Conservation (phyloP, 208 protist genomes). For the Trypanosoma platydactyli region DNA sequence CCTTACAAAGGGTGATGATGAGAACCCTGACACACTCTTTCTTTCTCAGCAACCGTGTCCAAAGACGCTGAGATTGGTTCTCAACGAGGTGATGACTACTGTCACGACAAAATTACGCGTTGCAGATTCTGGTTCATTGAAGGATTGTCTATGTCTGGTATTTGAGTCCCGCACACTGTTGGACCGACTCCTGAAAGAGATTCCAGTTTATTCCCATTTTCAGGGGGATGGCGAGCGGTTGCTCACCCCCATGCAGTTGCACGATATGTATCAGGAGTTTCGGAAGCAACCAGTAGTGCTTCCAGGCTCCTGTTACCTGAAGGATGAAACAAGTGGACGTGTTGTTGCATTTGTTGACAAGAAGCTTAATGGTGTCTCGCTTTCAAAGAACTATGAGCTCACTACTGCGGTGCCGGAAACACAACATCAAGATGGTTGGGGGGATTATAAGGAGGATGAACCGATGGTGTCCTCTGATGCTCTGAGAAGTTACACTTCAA, state of each 20-base stretch:
- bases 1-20: not conserved
- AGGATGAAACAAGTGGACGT: slow-evolving; percentile 50
- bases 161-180: slow-evolving; percentile 84
- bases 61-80: slow-evolving; percentile 72
- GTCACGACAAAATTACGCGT: slow-evolving; percentile 67
- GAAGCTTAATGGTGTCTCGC: slow-evolving; percentile 8
- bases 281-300: slow-evolving; percentile 63
- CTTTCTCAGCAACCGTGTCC: slow-evolving; percentile 79
- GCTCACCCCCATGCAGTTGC: slow-evolving; percentile 32
- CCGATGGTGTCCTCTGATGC: too few species aligned
- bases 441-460: not conserved
- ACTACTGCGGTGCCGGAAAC: not conserved
- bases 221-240: slow-evolving; percentile 34
- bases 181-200: slow-evolving; percentile 83
- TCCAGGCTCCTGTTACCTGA: slow-evolving; percentile 51
- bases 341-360: slow-evolving; percentile 39
- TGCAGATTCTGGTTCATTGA: slow-evolving; percentile 68
- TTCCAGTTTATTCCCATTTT: slow-evolving; percentile 66
- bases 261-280: slow-evolving; percentile 74
- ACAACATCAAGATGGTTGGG: not conserved
- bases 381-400: not conserved
- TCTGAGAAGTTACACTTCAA: not conserved
- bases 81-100: slow-evolving; percentile 62
- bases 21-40: slow-evolving; percentile 47
- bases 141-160: slow-evolving; percentile 70